Evolutionary conservation across 192 early-diverging fungal species (phyloP), one percentile per base, ranked within the genome.

Genomic region (Geosiphon pyriformis): DNA sequence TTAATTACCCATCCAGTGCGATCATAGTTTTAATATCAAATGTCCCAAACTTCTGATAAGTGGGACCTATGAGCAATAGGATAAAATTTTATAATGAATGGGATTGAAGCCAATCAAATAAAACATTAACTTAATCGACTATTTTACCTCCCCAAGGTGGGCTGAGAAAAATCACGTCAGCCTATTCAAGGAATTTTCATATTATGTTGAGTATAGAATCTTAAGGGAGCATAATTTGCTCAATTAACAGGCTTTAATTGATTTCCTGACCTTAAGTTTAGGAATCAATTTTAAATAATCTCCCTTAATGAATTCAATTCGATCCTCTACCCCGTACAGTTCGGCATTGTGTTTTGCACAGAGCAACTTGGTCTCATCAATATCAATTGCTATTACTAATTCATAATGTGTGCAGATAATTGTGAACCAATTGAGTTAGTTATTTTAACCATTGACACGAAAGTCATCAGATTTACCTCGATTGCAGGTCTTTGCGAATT

Each of bases 281-380:
- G 85, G 85, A 18, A 86, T 85, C 33, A 98, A 65, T 46, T 89
- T 65, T 74, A 91, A 82, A 73, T 89, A 97, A 62, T 94, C 88
- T 11, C 94, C 96, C n/a, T 84, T 78, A 3, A 98, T 85, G 74
- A 97, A 98, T 77, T 93, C 88, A 35, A 98, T 98, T 55, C 88
- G 83, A 69, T 96, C 91, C 7, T 71, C 87, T 1, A 96, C 95
- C 6, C 94, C 93, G 69, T 98, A 98, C 3, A 98, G 70, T 47
- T 69, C 72, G 0, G 95, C 96, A 74, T 98, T 98, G 53, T 94
- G 77, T 50, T 72, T 72, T 1, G 96, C 94, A 73, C 92, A 93
- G 25, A 79, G 76, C 29, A 98, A 68, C 34, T 89, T 84, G 3
- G 83, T 76, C 7, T 86, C 83, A 67, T 94, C 90, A 56, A 95